phyloP scores from a whole-genome alignment of 1,284 basidiomycete genomes.

The Naganishia sp. region DNA sequence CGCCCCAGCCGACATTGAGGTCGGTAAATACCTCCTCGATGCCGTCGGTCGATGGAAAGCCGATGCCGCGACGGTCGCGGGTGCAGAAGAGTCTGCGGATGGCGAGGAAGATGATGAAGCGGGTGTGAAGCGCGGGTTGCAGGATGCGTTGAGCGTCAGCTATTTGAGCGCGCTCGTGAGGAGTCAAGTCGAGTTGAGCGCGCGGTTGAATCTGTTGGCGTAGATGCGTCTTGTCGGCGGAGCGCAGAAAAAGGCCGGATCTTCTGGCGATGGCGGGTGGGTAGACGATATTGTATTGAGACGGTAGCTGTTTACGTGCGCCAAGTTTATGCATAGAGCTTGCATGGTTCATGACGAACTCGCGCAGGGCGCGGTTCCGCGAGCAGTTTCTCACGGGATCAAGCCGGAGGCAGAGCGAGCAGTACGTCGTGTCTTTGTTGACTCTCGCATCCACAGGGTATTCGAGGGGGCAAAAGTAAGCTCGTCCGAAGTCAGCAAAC shows the following conservation, averaged over 20 bases:
- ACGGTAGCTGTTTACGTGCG: constrained; percentile 5
- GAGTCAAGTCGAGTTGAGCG: constrained; percentile 89
- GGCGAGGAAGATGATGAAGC: constrained; percentile 38
- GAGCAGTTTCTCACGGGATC: too few species aligned
- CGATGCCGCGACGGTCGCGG: constrained; percentile 50
- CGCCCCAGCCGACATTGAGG: constrained; percentile 64
- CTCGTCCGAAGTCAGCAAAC: too few species aligned
- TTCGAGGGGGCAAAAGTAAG: too few species aligned
- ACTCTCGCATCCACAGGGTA: too few species aligned
- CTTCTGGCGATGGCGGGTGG: neutral
- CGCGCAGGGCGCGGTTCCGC: neutral
- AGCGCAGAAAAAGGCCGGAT: neutral
- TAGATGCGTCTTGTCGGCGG: neutral
- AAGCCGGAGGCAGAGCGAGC: too few species aligned
- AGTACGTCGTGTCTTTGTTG: too few species aligned
- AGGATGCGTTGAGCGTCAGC: constrained; percentile 92
- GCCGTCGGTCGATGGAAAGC: constrained; percentile 65
- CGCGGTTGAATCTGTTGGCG: constrained; percentile 75
- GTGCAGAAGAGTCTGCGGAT: constrained; percentile 6
- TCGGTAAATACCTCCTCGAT: constrained; percentile 91
- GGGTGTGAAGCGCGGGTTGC: constrained; percentile 52
- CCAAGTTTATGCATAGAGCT: constrained; percentile 12
- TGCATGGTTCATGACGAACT: constrained; percentile 5
- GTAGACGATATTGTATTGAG: constrained; percentile 11
- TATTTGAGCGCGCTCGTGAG: constrained; percentile 93